Conservation (phyloP, 106 monocot species). For the Amphibolis antarctica region DNA sequence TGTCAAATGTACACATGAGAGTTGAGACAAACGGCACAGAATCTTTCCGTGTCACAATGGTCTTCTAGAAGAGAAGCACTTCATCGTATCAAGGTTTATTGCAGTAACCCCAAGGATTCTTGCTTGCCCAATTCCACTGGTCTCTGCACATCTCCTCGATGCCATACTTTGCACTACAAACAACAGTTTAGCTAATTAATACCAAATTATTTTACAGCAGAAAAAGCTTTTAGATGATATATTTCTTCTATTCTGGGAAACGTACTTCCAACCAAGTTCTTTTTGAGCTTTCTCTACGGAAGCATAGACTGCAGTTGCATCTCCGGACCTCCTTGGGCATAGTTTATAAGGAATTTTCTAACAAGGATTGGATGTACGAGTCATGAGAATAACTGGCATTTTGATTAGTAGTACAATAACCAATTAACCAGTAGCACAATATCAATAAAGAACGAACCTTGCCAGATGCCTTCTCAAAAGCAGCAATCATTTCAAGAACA, state of each 20-base stretch:
- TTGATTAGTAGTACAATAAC: background rate
- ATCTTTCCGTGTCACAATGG: too few species aligned
- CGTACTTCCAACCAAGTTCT: conserved; percentile 80
- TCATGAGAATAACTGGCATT: too few species aligned
- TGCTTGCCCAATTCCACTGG: conserved; percentile 60
- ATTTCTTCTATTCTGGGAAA: too few species aligned
- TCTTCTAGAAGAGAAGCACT: too few species aligned
- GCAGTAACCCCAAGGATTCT: conserved; percentile 55
- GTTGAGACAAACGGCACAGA: too few species aligned
- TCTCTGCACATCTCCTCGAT: conserved; percentile 70
- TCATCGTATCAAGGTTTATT: too few species aligned
- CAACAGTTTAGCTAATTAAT: too few species aligned
- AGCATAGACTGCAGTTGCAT: conserved; percentile 69
- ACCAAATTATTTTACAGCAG: too few species aligned
- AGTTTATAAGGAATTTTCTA: conserved; percentile 75
- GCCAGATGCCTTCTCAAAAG: conserved; percentile 76
- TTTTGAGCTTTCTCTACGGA: conserved; percentile 64
- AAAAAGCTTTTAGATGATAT: too few species aligned
- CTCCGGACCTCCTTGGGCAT: conserved; percentile 63
- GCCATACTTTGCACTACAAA: conserved; percentile 44
- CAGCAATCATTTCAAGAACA: conserved; percentile 72
- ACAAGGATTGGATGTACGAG: background rate
- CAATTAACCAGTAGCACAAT: too few species aligned
- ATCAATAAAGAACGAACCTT: too few species aligned
- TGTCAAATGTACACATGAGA: too few species aligned